Percentiles rank a stretch among this genome's conserved stretches.
These are phyloP conservation scores for Diaporthe ilicicola DNA, from an alignment of 2,329 filamentous ascomycete species.

Conservation along the genomic window DNA sequence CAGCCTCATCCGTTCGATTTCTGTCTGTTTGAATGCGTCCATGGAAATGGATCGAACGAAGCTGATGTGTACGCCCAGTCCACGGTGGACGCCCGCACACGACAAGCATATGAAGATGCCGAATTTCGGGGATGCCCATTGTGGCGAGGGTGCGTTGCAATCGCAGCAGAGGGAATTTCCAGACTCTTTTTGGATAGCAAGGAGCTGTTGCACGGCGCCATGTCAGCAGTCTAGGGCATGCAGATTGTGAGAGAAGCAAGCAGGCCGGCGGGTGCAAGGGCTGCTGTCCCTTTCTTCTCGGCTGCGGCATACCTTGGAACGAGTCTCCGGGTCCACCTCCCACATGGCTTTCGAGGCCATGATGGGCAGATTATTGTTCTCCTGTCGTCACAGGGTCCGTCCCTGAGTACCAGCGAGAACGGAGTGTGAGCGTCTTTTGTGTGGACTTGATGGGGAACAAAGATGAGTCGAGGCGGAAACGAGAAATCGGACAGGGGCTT, in stretches of 20 bases:
- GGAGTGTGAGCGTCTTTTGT: slow-evolving; percentile 30
- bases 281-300: not conserved
- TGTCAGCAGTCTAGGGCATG: slow-evolving; percentile 11
- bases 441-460: slow-evolving; percentile 18
- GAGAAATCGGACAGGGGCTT: no score
- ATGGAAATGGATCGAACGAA: slow-evolving; percentile 98
- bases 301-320: slow-evolving; percentile 75
- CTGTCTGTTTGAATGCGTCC: slow-evolving; percentile 95
- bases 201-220: slow-evolving; percentile 66
- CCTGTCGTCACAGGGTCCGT: not conserved
- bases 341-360: slow-evolving; percentile 86
- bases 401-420: not conserved
- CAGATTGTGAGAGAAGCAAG: not conserved
- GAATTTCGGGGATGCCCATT: slow-evolving; percentile 98
- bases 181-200: slow-evolving; percentile 88
- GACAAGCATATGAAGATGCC: slow-evolving; percentile 98
- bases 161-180: slow-evolving; percentile 93
- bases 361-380: slow-evolving; percentile 34
- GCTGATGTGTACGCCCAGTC: slow-evolving; percentile 96
- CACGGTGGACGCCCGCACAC: slow-evolving; percentile 93
- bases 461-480: not conserved
- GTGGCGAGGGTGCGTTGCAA: slow-evolving; percentile 92
- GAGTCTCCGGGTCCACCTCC: slow-evolving; percentile 98
- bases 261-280: not conserved
- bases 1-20: slow-evolving; percentile 92